These are phyloP conservation scores for Colletotrichum lupini DNA, from an alignment of 2,329 filamentous ascomycete genomes.

Conservation along the genomic window DNA sequence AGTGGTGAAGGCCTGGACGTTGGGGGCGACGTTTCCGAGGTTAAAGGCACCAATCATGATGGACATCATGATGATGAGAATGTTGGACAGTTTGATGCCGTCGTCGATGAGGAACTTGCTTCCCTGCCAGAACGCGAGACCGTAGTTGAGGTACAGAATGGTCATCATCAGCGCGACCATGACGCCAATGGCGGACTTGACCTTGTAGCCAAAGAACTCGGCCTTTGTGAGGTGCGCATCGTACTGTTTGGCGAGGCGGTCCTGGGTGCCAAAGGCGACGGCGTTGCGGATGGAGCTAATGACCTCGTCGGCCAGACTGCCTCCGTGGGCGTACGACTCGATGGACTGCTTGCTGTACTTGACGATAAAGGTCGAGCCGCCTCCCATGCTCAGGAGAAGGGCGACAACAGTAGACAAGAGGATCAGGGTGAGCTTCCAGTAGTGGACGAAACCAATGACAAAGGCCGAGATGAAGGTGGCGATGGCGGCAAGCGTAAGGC, in stretches of 20 bases:
- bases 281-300: conserved; percentile 94
- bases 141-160: conserved; percentile 88
- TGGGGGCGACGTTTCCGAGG: conserved; percentile 87
- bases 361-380: conserved; percentile 78
- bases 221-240: conserved; percentile 79
- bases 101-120: conserved; percentile 77
- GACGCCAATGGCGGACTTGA: conserved; percentile 76
- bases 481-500: conserved; percentile 78
- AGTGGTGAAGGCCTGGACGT: conserved; percentile 86
- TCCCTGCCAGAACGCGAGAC: conserved; percentile 89
- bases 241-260: conserved; percentile 89
- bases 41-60: conserved; percentile 95
- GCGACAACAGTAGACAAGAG: conserved; percentile 84
- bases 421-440: conserved; percentile 94
- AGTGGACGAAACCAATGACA: conserved; percentile 89
- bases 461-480: conserved; percentile 91
- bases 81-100: conserved; percentile 73
- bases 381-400: conserved; percentile 81
- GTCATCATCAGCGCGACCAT: conserved; percentile 90
- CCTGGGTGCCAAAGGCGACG: conserved; percentile 92
- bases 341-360: conserved; percentile 84
- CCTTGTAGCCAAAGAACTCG: conserved; percentile 79
- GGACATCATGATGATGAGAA: conserved; percentile 88
- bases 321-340: conserved; percentile 83
- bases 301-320: conserved; percentile 92